Conservation (phyloP, 2,329 filamentous ascomycete species). For the Fonsecaea erecta region DNA sequence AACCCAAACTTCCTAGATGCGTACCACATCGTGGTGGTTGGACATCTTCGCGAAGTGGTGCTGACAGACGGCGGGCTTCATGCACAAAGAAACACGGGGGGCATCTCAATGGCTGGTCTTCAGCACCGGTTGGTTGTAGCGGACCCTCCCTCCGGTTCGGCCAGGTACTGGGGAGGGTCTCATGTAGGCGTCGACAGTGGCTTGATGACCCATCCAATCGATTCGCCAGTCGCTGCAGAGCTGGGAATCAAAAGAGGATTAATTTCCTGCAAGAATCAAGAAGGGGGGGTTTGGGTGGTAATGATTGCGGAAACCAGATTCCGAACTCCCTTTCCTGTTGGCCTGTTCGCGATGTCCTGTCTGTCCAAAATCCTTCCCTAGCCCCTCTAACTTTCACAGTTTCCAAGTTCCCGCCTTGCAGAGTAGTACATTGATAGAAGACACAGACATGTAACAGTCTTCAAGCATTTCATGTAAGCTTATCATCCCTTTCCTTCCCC, state of each 20-base stretch:
- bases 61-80: background rate
- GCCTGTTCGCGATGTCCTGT: background rate
- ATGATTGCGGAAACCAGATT: background rate
- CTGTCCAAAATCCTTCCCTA: background rate
- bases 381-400: background rate
- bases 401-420: background rate
- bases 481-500: slow-evolving; percentile 4
- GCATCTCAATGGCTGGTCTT: background rate
- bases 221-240: background rate
- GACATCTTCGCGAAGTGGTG: background rate
- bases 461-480: slow-evolving; percentile 1
- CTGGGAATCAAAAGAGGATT: background rate
- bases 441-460: background rate
- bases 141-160: background rate
- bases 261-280: background rate
- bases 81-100: background rate
- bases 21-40: too few species aligned
- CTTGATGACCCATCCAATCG: background rate
- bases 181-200: background rate
- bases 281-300: too few species aligned
- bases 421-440: background rate
- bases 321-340: background rate
- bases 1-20: too few species aligned
- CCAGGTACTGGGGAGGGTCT: background rate
- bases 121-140: background rate